phyloP scores from a whole-genome alignment of 139 green algal genomes.

The Mychonastes homosphaera region DNA sequence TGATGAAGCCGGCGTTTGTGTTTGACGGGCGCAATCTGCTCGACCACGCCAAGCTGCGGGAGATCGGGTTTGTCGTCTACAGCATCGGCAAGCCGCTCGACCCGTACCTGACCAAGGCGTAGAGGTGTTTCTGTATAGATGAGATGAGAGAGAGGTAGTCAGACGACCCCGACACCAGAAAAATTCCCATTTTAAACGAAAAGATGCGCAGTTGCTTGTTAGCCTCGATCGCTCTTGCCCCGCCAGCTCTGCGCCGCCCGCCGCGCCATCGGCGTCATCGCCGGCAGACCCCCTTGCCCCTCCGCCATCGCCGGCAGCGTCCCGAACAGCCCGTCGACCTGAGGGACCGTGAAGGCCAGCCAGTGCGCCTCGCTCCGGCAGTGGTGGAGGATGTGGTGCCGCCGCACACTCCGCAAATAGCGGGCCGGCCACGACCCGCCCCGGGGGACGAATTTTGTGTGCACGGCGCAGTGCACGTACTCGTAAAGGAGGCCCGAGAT shows the following conservation, averaged over 20 bases:
- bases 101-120: slow-evolving; percentile 76
- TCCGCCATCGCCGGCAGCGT: slow-evolving; percentile 11
- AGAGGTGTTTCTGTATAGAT: neutral
- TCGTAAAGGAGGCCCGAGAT: slow-evolving; percentile 16
- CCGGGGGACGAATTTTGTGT: slow-evolving; percentile 13
- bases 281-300: neutral
- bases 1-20: slow-evolving; percentile 97
- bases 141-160: neutral
- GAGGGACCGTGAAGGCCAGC: slow-evolving; percentile 18
- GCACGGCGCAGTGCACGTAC: slow-evolving; percentile 21
- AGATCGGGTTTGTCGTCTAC: slow-evolving; percentile 98
- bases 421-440: neutral
- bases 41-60: slow-evolving; percentile 73
- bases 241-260: neutral
- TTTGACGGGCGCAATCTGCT: slow-evolving; percentile 98
- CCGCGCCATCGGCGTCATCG: slow-evolving; percentile 11
- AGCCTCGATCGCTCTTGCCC: slow-evolving; percentile 1
- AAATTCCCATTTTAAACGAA: too few species aligned
- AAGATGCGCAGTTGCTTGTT: too few species aligned
- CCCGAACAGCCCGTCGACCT: slow-evolving; percentile 19
- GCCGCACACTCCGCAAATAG: neutral
- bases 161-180: too few species aligned
- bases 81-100: slow-evolving; percentile 96
- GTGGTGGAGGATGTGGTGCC: slow-evolving; percentile 30
- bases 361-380: slow-evolving; percentile 19